phyloP scores from a whole-genome alignment of 495 filamentous ascomycete species.

The Evansstolkia leycettana region DNA sequence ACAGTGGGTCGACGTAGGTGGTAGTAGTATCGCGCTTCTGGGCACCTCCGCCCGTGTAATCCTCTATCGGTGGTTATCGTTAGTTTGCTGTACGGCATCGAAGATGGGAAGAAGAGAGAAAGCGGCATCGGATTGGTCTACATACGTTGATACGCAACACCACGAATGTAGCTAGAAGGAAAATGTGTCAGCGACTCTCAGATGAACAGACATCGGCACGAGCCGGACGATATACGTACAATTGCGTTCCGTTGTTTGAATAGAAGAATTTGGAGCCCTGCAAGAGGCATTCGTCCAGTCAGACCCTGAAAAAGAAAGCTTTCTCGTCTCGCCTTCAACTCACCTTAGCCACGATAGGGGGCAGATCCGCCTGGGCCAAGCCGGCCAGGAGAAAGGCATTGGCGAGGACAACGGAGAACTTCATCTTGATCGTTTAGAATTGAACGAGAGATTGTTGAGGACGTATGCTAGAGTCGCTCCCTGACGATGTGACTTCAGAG shows the following conservation, averaged over 20 bases:
- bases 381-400: constrained; percentile 33
- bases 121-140: constrained; percentile 5
- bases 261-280: constrained; percentile 75
- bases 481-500: too few relatives aligned
- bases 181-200: too few relatives aligned
- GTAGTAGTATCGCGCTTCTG: constrained; percentile 12
- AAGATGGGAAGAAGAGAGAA: too few relatives aligned
- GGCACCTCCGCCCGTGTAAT: constrained; percentile 31
- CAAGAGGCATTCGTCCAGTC: constrained; percentile 1
- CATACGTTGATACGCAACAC: constrained; percentile 75
- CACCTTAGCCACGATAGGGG: constrained; percentile 62
- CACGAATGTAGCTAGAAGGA: constrained; percentile 54
- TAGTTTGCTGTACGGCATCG: too few relatives aligned
- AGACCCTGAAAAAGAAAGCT: too few relatives aligned
- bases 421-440: constrained; percentile 19
- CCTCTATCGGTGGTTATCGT: constrained; percentile 24
- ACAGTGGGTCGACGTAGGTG: constrained; percentile 56
- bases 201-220: too few relatives aligned
- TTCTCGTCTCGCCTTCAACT: constrained; percentile 9
- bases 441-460: too few relatives aligned
- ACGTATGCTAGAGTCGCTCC: too few relatives aligned
- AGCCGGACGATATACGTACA: constrained; percentile 35
- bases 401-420: constrained; percentile 28
- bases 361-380: constrained; percentile 42
- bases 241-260: constrained; percentile 62